Conservation (phyloP, 805 yeast genomes). For the Dipodascus albidus region DNA sequence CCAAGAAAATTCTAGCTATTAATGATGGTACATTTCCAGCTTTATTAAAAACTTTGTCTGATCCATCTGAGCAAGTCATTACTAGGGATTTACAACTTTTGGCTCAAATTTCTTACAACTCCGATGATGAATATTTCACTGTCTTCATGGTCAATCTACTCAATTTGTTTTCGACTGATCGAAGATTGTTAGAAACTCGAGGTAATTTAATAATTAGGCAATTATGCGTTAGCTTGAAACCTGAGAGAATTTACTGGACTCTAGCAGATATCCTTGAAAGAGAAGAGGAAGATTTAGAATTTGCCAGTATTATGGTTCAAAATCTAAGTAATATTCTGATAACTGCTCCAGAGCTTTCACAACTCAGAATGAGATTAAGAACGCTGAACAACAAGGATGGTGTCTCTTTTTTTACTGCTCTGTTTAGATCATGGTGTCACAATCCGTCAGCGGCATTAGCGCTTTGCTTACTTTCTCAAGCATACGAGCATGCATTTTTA, state of each 20-base stretch:
- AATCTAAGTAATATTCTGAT: constrained; percentile 76
- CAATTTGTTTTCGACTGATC: constrained; percentile 56
- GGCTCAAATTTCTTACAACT: constrained; percentile 59
- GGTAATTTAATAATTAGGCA: constrained; percentile 80
- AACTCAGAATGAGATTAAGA: constrained; percentile 57
- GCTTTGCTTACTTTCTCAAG: constrained; percentile 73
- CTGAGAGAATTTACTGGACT: constrained; percentile 74
- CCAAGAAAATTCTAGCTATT: constrained; percentile 36
- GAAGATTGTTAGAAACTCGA: constrained; percentile 51
- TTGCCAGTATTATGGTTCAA: constrained; percentile 72
- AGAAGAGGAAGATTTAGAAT: constrained; percentile 46
- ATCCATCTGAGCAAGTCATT: constrained; percentile 70
- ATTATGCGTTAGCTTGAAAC: constrained; percentile 65
- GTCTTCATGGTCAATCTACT: constrained; percentile 65
- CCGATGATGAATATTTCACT: constrained; percentile 65
- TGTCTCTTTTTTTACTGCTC: constrained; percentile 54
- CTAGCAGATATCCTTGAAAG: constrained; percentile 61
- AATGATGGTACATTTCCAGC: constrained; percentile 61
- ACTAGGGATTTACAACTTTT: constrained; percentile 59
- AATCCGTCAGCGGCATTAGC: constrained; percentile 84
- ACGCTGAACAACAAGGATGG: constrained; percentile 52
- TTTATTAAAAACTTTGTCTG: constrained; percentile 58
- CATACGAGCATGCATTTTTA: constrained; percentile 78
- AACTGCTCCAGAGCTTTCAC: constrained; percentile 70
- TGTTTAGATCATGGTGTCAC: constrained; percentile 86